These are phyloP conservation scores for Apiospora koreana DNA, from an alignment of 2,329 filamentous ascomycete species.

Conservation along the genomic window DNA sequence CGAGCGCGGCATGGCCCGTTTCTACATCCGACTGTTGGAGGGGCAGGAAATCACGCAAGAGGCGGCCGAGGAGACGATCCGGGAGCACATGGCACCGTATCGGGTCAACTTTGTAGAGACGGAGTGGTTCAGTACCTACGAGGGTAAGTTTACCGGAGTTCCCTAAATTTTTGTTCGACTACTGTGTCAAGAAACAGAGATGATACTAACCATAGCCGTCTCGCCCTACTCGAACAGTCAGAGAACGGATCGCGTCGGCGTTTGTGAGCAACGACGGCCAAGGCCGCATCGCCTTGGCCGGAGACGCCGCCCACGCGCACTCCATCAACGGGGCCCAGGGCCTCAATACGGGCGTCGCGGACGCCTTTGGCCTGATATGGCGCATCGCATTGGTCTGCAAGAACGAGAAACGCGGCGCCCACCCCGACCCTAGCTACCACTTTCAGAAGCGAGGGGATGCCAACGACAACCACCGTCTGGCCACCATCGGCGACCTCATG, in stretches of 20 bases:
- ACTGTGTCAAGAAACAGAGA: too few species aligned
- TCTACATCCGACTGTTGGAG: conserved; percentile 45
- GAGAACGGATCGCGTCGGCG: conserved; percentile 39
- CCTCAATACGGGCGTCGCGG: conserved; percentile 59
- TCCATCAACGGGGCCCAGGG: conserved; percentile 59
- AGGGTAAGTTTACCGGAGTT: conserved; percentile 33
- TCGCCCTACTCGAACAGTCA: conserved; percentile 33
- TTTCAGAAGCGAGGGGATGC: neutral
- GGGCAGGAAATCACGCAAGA: conserved; percentile 41
- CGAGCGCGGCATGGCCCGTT: conserved; percentile 47
- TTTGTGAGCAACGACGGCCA: conserved; percentile 40
- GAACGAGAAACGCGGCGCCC: conserved; percentile 21
- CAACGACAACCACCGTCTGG: conserved; percentile 18
- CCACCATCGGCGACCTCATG: conserved; percentile 31
- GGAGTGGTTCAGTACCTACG: conserved; percentile 53
- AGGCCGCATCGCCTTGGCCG: conserved; percentile 52
- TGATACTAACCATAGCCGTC: neutral
- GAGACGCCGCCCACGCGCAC: conserved; percentile 59
- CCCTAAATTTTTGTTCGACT: neutral
- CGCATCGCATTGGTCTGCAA: conserved; percentile 40
- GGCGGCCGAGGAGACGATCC: conserved; percentile 42
- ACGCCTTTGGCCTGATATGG: conserved; percentile 57
- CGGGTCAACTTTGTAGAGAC: conserved; percentile 42
- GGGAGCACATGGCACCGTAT: conserved; percentile 45
- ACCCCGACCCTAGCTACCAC: neutral